Evolutionary conservation across 2,329 filamentous ascomycete species (phyloP).

Genomic region (Monosporascus sp.): DNA sequence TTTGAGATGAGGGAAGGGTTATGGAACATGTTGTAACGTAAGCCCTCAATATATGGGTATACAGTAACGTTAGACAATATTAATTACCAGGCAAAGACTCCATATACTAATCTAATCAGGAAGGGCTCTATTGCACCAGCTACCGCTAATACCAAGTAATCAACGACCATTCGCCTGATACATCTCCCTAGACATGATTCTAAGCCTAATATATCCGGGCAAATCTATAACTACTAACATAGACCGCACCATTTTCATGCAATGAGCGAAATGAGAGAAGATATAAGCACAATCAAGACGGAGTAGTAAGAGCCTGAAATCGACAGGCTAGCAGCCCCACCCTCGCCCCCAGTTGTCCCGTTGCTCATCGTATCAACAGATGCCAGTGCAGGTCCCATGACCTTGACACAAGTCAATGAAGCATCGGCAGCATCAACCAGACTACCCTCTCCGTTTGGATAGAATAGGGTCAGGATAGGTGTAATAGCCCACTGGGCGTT

Average conservation of each 20-base stretch:
- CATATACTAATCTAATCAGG: too few relatives aligned
- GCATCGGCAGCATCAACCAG: constrained; percentile 8
- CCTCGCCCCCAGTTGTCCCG: constrained; percentile 2
- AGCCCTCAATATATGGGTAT: too few relatives aligned
- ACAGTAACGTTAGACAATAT: too few relatives aligned
- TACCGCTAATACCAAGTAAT: too few relatives aligned
- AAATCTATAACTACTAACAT: too few relatives aligned
- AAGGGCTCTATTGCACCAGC: too few relatives aligned
- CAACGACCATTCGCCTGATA: too few relatives aligned
- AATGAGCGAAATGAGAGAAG: background rate
- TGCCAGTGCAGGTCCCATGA: constrained; percentile 13
- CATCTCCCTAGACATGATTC: too few relatives aligned
- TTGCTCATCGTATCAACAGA: constrained; percentile 10
- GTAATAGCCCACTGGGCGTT: constrained; percentile 14
- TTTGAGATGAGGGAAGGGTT: too few relatives aligned
- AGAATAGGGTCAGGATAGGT: constrained; percentile 18
- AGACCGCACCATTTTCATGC: background rate
- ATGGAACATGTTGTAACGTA: too few relatives aligned
- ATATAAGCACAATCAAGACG: background rate
- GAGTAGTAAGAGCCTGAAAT: background rate
- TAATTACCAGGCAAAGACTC: too few relatives aligned
- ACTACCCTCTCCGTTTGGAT: constrained; percentile 7
- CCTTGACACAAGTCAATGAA: constrained; percentile 16
- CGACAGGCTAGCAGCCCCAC: constrained; percentile 3
- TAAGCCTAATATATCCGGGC: too few relatives aligned